phyloP scores from a whole-genome alignment of 768 basidiomycete genomes.

The Xerocomellus amylosporus region DNA sequence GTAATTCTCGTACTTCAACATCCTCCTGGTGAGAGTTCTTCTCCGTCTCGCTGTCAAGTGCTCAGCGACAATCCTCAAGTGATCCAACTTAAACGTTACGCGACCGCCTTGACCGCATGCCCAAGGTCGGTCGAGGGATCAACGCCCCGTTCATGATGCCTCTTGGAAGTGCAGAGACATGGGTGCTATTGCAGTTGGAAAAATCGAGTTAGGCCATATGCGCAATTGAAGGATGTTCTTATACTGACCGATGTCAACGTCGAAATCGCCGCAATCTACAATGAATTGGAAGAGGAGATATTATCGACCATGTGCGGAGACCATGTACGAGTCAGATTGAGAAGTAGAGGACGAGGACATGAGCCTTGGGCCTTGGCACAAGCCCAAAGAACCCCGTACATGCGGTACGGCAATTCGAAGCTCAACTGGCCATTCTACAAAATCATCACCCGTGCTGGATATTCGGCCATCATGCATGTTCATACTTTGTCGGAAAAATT shows the following conservation, averaged over 20 bases:
- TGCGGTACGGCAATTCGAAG: constrained; percentile 93
- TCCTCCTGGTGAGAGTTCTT: constrained; percentile 78
- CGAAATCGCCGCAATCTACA: constrained; percentile 85
- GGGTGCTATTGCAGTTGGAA: constrained; percentile 96
- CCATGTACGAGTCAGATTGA: constrained; percentile 89
- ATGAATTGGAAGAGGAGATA: constrained; percentile 90
- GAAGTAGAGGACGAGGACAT: constrained; percentile 94
- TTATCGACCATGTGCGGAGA: constrained; percentile 81
- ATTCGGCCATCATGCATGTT: constrained; percentile 91
- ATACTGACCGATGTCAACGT: constrained; percentile 92
- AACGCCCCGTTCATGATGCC: constrained; percentile 95
- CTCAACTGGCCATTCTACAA: constrained; percentile 96
- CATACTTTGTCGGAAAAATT: constrained; percentile 95
- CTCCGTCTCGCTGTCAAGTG: neutral
- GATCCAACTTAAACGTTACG: constrained; percentile 71
- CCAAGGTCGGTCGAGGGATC: constrained; percentile 90
- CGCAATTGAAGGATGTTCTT: constrained; percentile 67
- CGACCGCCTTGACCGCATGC: constrained; percentile 80
- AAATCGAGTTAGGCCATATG: constrained; percentile 91
- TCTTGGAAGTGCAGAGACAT: constrained; percentile 99
- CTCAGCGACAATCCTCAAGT: constrained; percentile 38
- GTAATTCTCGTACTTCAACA: constrained; percentile 36
- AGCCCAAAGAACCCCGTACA: constrained; percentile 76
- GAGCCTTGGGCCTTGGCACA: constrained; percentile 87
- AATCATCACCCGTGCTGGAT: constrained; percentile 96